These are phyloP conservation scores for Eucalyptus fibrosa DNA, from an alignment of 345 rosid species.

Conservation along the genomic window DNA sequence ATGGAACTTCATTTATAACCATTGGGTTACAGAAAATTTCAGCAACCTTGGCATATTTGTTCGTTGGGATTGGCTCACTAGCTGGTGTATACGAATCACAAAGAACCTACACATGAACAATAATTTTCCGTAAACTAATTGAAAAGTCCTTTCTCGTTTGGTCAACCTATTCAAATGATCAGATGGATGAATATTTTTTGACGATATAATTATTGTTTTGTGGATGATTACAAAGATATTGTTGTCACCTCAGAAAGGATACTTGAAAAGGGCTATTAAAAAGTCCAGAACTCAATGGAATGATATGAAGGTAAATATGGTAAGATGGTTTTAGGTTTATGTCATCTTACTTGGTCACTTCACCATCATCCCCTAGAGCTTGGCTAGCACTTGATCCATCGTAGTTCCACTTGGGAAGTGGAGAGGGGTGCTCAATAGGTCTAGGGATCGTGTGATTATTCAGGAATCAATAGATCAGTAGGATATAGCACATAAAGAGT, in stretches of 20 bases:
- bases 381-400: too few species aligned
- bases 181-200: neutral
- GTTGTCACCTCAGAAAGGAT: slow-evolving; percentile 88
- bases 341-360: too few species aligned
- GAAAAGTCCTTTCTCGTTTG: neutral
- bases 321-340: too few species aligned
- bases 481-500: too few species aligned
- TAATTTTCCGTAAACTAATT: neutral
- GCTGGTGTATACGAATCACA: slow-evolving; percentile 79
- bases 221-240: slow-evolving; percentile 62
- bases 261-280: slow-evolving; percentile 69
- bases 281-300: neutral
- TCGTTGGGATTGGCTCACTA: slow-evolving; percentile 84
- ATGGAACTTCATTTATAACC: slow-evolving; percentile 58
- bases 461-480: too few species aligned
- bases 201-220: neutral
- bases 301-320: too few species aligned
- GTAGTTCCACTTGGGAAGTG: too few species aligned
- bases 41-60: slow-evolving; percentile 80
- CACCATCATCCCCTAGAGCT: too few species aligned
- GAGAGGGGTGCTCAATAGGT: too few species aligned
- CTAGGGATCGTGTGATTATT: too few species aligned
- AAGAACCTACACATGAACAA: slow-evolving; percentile 41
- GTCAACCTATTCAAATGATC: neutral
- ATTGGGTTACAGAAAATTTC: slow-evolving; percentile 53